phyloP scores from a whole-genome alignment of 768 basidiomycete genomes.

The Flagelloscypha sp. region DNA sequence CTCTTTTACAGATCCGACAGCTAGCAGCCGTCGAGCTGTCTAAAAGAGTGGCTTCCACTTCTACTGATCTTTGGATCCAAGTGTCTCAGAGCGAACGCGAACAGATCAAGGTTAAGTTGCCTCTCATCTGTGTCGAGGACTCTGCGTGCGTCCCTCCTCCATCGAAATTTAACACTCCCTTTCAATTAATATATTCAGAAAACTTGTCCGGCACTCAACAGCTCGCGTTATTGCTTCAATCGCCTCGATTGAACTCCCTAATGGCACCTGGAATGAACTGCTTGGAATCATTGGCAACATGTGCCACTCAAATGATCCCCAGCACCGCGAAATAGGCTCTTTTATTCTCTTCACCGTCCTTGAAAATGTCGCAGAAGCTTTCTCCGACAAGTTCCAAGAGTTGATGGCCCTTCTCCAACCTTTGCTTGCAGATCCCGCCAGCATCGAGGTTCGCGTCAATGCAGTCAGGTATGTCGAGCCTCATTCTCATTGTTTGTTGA shows the following conservation, averaged over 20 bases:
- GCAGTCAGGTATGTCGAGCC: conserved; percentile 56
- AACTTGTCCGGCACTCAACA: conserved; percentile 85
- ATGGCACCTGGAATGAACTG: conserved; percentile 76
- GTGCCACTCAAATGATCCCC: conserved; percentile 54
- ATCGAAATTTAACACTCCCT: conserved; percentile 7
- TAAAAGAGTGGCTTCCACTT: conserved; percentile 79
- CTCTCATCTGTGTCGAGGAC: conserved; percentile 72
- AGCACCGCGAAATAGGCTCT: conserved; percentile 86
- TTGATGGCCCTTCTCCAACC: conserved; percentile 76
- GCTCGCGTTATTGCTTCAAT: conserved; percentile 91
- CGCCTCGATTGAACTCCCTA: conserved; percentile 78
- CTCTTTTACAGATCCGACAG: conserved; percentile 72
- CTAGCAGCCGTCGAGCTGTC: conserved; percentile 93
- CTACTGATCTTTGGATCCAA: conserved; percentile 74
- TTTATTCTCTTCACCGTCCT: conserved; percentile 88
- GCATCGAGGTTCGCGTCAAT: conserved; percentile 82
- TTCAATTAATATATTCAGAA: conserved; percentile 36
- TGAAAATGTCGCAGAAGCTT: conserved; percentile 86
- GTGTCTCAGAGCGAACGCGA: conserved; percentile 60
- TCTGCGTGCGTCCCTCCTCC: conserved; percentile 62
- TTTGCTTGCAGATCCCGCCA: conserved; percentile 75
- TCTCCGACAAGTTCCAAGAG: conserved; percentile 63
- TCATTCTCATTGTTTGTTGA: neutral
- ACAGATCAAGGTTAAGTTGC: conserved; percentile 78
- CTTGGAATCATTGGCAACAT: conserved; percentile 81